phyloP scores from a whole-genome alignment of 1,284 basidiomycete genomes.

The Sphaerobolus stellatus region DNA sequence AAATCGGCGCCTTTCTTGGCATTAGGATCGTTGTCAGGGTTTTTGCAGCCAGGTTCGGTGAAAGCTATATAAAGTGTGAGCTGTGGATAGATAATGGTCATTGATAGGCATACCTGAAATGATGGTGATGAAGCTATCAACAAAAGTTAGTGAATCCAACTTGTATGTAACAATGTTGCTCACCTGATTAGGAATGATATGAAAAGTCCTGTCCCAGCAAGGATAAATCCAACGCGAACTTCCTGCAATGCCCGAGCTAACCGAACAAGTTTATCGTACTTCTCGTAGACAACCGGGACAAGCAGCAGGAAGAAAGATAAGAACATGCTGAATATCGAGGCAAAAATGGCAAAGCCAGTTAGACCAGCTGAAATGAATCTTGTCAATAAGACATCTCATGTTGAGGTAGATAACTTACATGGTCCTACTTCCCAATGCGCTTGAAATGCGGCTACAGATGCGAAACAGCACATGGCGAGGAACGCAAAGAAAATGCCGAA shows the following conservation, averaged over 20 bases:
- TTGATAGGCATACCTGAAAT: conserved; percentile 26
- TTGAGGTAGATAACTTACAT: conserved; percentile 53
- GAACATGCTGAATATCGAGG: conserved; percentile 67
- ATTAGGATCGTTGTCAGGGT: conserved; percentile 71
- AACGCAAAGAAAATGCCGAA: conserved; percentile 87
- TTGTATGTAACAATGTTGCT: conserved; percentile 31
- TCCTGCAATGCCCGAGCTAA: conserved; percentile 79
- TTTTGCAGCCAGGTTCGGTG: conserved; percentile 83
- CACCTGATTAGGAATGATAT: conserved; percentile 74
- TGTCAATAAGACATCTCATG: conserved; percentile 1
- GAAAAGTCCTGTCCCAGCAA: conserved; percentile 64
- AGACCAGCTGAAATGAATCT: conserved; percentile 63
- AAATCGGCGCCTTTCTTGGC: conserved; percentile 69
- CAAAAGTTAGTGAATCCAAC: conserved; percentile 9
- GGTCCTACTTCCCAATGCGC: conserved; percentile 78
- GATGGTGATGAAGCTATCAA: conserved; percentile 43
- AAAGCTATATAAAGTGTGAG: conserved; percentile 50
- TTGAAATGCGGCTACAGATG: conserved; percentile 82
- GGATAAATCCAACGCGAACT: conserved; percentile 77
- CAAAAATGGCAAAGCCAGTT: conserved; percentile 80
- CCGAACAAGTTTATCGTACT: conserved; percentile 75
- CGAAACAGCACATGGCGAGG: conserved; percentile 84
- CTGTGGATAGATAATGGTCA: background rate
- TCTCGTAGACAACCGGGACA: conserved; percentile 82
- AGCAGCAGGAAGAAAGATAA: conserved; percentile 70